A percentile compares a stretch with the other conserved stretches of the same genome.
Conservation (phyloP, 352 stramenopile genomes). For the Pythium pyrilobum region DNA sequence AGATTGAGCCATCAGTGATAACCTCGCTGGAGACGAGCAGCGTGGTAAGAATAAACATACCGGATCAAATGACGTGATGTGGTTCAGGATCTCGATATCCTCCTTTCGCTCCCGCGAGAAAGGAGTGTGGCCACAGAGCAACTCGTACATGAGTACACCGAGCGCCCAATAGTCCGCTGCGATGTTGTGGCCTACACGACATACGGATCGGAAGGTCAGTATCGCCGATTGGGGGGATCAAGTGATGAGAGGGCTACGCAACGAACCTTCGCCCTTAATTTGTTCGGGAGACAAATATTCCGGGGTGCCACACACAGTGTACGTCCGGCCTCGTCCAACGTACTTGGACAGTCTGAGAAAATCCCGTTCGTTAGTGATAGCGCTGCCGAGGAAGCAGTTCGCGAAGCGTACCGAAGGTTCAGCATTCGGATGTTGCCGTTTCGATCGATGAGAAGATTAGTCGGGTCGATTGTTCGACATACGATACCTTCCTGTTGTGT, state of each 20-base stretch:
- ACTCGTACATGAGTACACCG: constrained; percentile 93
- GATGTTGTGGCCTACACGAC: constrained; percentile 77
- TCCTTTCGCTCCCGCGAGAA: constrained; percentile 83
- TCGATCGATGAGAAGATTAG: constrained; percentile 74
- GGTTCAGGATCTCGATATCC: constrained; percentile 86
- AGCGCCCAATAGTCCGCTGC: constrained; percentile 92
- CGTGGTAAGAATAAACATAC: constrained; percentile 26
- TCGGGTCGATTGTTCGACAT: constrained; percentile 70
- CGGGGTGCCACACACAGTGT: constrained; percentile 82
- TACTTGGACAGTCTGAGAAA: constrained; percentile 73
- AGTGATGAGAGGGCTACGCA: neutral
- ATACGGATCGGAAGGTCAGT: neutral
- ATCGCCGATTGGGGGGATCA: neutral
- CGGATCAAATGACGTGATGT: constrained; percentile 75
- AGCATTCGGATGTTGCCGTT: constrained; percentile 81
- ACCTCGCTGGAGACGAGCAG: no score
- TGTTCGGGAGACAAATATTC: constrained; percentile 84
- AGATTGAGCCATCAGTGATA: no score
- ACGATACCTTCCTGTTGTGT: constrained; percentile 79
- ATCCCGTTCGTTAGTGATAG: neutral
- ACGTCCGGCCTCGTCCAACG: constrained; percentile 74
- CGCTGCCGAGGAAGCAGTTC: neutral
- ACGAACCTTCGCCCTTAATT: constrained; percentile 78
- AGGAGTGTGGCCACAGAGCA: constrained; percentile 85
- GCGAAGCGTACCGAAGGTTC: constrained; percentile 53